A percentile compares a stretch with the other conserved stretches of the same genome.
phyloP scores from a whole-genome alignment of 164 flowering plant genomes.

The Umbilicus rupestris region DNA sequence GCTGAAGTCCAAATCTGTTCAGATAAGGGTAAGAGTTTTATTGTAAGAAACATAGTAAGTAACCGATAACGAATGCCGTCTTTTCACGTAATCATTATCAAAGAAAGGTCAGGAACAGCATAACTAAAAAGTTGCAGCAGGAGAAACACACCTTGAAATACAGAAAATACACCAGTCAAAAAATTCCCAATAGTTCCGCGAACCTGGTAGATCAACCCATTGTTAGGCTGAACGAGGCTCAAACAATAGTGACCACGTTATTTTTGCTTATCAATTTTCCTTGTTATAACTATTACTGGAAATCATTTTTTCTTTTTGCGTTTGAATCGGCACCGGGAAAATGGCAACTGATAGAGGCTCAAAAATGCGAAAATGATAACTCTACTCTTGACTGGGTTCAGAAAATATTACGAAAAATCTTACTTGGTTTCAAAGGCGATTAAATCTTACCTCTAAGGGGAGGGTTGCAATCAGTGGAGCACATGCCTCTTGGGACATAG shows the following conservation, averaged over 20 bases:
- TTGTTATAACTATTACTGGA: no score
- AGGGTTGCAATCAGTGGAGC: slow-evolving; percentile 88
- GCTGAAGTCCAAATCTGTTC: slow-evolving; percentile 73
- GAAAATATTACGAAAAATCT: no score
- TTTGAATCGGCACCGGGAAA: no score
- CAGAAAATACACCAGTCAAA: slow-evolving; percentile 57
- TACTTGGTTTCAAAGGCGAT: background rate
- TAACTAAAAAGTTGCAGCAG: background rate
- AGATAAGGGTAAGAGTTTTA: background rate
- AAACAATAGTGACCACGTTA: no score
- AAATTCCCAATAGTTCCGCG: slow-evolving; percentile 66
- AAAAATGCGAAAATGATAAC: background rate
- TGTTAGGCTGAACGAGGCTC: background rate
- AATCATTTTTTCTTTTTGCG: no score
- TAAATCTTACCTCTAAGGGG: slow-evolving; percentile 61
- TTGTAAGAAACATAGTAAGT: no score
- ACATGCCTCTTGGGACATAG: slow-evolving; percentile 49
- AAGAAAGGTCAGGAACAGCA: no score
- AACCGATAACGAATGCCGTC: background rate
- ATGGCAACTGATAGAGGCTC: no score
- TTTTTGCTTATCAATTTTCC: no score
- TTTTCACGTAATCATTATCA: no score
- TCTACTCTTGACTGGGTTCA: background rate
- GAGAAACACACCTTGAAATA: slow-evolving; percentile 56
- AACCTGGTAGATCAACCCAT: slow-evolving; percentile 28